These are phyloP conservation scores for Sclerotinia minor DNA, from an alignment of 2,329 filamentous ascomycete species.

Conservation along the genomic window DNA sequence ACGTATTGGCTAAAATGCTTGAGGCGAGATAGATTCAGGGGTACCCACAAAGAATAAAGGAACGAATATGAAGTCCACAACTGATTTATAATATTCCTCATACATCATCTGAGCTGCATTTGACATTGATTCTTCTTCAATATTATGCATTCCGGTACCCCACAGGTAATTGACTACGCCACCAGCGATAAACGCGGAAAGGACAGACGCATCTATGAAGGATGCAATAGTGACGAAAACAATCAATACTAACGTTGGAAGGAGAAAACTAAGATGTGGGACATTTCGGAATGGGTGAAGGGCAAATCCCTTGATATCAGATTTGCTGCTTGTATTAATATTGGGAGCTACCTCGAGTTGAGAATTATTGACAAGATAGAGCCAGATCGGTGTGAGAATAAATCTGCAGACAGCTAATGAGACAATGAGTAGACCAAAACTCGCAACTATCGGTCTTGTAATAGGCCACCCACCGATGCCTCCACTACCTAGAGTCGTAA, in stretches of 20 bases:
- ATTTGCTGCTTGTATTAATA: background rate
- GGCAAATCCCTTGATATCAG: background rate
- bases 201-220: constrained; percentile 51
- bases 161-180: constrained; percentile 48
- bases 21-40: background rate
- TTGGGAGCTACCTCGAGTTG: background rate
- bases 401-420: constrained; percentile 27
- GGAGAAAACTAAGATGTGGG: constrained; percentile 30
- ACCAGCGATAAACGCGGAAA: constrained; percentile 55
- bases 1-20: background rate
- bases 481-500: constrained; percentile 59
- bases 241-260: constrained; percentile 30
- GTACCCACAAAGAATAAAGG: constrained; percentile 62
- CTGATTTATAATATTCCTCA: constrained; percentile 35
- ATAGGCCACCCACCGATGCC: constrained; percentile 27
- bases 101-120: constrained; percentile 31
- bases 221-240: constrained; percentile 34
- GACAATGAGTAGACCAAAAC: constrained; percentile 34
- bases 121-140: constrained; percentile 14
- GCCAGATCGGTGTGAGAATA: constrained; percentile 30
- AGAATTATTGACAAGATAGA: background rate
- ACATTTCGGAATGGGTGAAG: constrained; percentile 13
- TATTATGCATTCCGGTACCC: constrained; percentile 36
- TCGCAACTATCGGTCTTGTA: constrained; percentile 32
- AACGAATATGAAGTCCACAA: constrained; percentile 49